Conservation (phyloP, 768 basidiomycete species). For the Clitopilus passeckerianus region DNA sequence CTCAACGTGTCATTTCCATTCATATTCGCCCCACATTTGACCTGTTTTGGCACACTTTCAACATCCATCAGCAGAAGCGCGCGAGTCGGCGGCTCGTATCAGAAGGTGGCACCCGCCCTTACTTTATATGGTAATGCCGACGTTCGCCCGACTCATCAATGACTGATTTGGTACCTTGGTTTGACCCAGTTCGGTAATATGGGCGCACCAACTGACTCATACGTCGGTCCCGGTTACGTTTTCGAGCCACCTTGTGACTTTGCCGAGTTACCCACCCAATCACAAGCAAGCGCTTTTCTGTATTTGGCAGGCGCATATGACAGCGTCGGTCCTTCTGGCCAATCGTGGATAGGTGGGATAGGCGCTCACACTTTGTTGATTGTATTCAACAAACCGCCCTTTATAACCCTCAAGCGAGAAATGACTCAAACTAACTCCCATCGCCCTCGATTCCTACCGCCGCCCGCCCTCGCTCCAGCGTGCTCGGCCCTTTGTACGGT, state of each 20-base stretch:
- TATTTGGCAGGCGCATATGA: background rate
- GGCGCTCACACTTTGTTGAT: background rate
- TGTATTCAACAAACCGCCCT: background rate
- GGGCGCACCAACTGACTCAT: background rate
- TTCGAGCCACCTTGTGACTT: background rate
- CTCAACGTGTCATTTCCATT: background rate
- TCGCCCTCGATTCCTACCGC: background rate
- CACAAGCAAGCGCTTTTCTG: background rate
- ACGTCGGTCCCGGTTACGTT: background rate
- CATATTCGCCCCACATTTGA: background rate
- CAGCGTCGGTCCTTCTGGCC: background rate
- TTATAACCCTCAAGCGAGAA: slow-evolving; percentile 1
- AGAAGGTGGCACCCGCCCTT: background rate
- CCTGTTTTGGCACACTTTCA: background rate
- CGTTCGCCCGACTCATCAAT: background rate
- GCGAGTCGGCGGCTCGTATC: background rate
- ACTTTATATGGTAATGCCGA: background rate
- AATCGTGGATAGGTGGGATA: background rate
- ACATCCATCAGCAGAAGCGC: background rate
- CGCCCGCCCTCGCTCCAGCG: background rate
- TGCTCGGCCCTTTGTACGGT: background rate
- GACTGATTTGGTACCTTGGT: background rate
- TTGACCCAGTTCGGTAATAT: background rate
- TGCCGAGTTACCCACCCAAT: background rate
- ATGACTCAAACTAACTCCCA: slow-evolving; percentile 1